Percentiles rank a stretch among this genome's conserved stretches.
Evolutionary conservation across 257 asterid genomes (phyloP).

Genomic region (Primulina tabacum): DNA sequence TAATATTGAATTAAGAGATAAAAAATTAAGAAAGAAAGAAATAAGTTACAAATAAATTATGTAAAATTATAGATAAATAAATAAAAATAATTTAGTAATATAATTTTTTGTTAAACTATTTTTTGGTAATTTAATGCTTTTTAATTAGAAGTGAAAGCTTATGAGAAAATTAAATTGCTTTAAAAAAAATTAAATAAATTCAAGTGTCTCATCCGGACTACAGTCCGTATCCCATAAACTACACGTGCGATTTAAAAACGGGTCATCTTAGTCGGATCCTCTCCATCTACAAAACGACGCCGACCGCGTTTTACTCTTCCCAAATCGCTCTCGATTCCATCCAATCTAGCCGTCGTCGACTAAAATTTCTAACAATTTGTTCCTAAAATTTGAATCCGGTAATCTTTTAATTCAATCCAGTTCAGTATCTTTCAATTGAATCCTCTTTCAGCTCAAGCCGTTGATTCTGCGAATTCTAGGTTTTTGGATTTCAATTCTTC

Average conservation of each 20-base stretch:
- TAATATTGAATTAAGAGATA: too few species aligned
- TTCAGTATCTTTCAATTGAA: conserved; percentile 35
- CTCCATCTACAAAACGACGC: conserved; percentile 34
- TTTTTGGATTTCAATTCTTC: conserved; percentile 34
- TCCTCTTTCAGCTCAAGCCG: conserved; percentile 17
- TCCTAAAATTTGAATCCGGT: conserved; percentile 30
- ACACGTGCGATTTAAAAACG: neutral
- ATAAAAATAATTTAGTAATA: too few species aligned
- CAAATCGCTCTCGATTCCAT: conserved; percentile 29
- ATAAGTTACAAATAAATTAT: too few species aligned
- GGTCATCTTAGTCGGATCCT: conserved; percentile 20
- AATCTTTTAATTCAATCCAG: conserved; percentile 28
- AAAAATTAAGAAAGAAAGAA: too few species aligned
- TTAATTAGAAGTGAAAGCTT: too few species aligned
- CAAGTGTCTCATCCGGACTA: too few species aligned
- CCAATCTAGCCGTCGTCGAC: conserved; percentile 26
- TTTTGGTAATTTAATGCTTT: too few species aligned
- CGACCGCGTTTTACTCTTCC: conserved; percentile 32
- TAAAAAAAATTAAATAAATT: too few species aligned
- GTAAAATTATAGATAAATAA: too few species aligned
- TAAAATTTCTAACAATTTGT: conserved; percentile 21
- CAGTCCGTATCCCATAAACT: too few species aligned
- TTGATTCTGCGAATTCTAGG: conserved; percentile 34
- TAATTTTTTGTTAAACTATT: too few species aligned
- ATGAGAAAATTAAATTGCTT: too few species aligned